Conservation (phyloP, 2,329 filamentous ascomycete species). For the Xylaria sp. region DNA sequence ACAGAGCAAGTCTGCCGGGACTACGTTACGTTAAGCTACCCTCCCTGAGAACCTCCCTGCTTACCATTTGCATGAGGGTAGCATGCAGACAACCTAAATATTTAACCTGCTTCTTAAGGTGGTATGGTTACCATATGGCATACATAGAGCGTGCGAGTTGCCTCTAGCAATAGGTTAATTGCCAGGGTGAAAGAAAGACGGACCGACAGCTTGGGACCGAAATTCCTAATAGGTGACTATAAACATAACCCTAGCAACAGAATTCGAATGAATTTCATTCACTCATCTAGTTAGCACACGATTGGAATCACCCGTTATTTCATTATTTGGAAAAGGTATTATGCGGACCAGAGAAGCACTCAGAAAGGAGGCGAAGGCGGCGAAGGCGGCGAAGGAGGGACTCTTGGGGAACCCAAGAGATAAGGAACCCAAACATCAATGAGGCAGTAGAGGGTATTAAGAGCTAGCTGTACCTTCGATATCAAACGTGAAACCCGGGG, state of each 20-base stretch:
- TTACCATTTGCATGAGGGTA: not conserved
- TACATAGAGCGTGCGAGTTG: too few relatives aligned
- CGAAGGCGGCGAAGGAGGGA: too few relatives aligned
- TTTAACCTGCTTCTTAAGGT: not conserved
- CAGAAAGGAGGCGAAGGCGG: not conserved
- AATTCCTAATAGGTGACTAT: constrained; percentile 44
- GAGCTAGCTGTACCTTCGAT: not conserved
- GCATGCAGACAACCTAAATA: not conserved
- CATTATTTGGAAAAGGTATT: not conserved
- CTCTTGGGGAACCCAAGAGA: not conserved
- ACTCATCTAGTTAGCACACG: not conserved
- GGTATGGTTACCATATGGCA: too few relatives aligned
- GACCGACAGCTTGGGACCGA: constrained; percentile 2
- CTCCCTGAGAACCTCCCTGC: not conserved
- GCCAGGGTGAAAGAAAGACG: not conserved
- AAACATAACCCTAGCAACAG: not conserved
- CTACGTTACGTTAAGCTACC: not conserved
- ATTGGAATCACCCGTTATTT: not conserved
- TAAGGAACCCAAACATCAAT: not conserved
- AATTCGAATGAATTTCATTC: not conserved
- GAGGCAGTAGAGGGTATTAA: too few relatives aligned
- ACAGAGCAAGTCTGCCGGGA: too few relatives aligned
- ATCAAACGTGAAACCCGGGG: not conserved
- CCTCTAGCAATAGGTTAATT: too few relatives aligned
- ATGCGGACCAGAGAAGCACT: not conserved